Evolutionary conservation across 441 rosid species (phyloP).

Genomic region (Sinapis alba): DNA sequence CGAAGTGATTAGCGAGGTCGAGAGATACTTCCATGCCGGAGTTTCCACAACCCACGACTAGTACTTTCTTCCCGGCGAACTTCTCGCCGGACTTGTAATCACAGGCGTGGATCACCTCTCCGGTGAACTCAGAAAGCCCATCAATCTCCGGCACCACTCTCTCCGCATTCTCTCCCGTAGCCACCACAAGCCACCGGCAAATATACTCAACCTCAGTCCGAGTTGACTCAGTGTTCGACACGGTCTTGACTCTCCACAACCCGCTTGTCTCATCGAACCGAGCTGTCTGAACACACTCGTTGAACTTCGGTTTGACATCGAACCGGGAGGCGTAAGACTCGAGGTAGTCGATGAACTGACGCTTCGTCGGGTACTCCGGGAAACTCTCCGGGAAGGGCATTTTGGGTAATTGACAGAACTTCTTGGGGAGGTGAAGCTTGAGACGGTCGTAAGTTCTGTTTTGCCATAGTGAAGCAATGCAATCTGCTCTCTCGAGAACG

Average conservation of each 20-base stretch:
- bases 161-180: slow-evolving; percentile 80
- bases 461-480: slow-evolving; percentile 84
- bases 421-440: slow-evolving; percentile 77
- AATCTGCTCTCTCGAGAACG: slow-evolving; percentile 68
- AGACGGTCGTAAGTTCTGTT: slow-evolving; percentile 76
- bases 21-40: slow-evolving; percentile 85
- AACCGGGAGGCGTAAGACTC: slow-evolving; percentile 63
- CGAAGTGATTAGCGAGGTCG: slow-evolving; percentile 63
- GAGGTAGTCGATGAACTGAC: slow-evolving; percentile 71
- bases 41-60: slow-evolving; percentile 79
- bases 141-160: slow-evolving; percentile 61
- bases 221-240: slow-evolving; percentile 33
- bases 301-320: slow-evolving; percentile 63
- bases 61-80: slow-evolving; percentile 54
- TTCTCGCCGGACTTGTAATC: slow-evolving; percentile 70
- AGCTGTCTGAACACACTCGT: slow-evolving; percentile 70
- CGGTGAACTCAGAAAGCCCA: slow-evolving; percentile 55
- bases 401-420: slow-evolving; percentile 77
- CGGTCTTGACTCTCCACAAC: slow-evolving; percentile 66
- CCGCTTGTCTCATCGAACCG: slow-evolving; percentile 71
- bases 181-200: slow-evolving; percentile 81
- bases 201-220: slow-evolving; percentile 62
- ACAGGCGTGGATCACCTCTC: slow-evolving; percentile 60
- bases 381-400: slow-evolving; percentile 70
- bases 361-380: slow-evolving; percentile 73